Evolutionary conservation across 176 grass and related monocot genomes (phyloP).

Genomic region (Saccharum spontaneum): DNA sequence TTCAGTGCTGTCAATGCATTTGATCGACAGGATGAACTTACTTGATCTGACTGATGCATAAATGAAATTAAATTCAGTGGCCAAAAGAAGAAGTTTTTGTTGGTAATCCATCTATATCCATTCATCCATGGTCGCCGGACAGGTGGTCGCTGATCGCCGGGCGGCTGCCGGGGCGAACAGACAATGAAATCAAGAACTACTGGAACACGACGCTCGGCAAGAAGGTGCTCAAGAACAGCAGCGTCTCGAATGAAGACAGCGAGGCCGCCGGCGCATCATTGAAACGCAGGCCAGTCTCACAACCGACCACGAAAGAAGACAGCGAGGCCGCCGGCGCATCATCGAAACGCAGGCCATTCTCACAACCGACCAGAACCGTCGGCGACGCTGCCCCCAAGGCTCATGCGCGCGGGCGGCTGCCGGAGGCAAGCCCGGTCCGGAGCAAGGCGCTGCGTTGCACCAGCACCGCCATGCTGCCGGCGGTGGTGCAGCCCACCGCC

Average conservation of each 20-base stretch:
- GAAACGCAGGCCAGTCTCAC: too few relatives aligned
- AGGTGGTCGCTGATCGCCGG: slow-evolving; percentile 52
- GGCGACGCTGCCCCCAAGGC: too few relatives aligned
- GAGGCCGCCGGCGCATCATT: too few relatives aligned
- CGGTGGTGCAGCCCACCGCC: not conserved
- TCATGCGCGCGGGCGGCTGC: too few relatives aligned
- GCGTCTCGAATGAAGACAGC: not conserved
- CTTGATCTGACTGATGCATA: not conserved
- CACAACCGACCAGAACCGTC: too few relatives aligned
- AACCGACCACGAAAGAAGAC: too few relatives aligned
- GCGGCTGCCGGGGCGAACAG: slow-evolving; percentile 47
- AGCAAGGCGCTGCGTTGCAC: slow-evolving; percentile 24
- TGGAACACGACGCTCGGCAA: slow-evolving; percentile 51
- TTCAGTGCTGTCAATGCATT: not conserved
- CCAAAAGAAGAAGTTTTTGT: not conserved
- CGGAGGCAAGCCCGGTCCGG: slow-evolving; percentile 16
- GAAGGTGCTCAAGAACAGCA: not conserved
- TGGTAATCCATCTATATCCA: not conserved
- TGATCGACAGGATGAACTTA: not conserved
- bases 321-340: too few relatives aligned
- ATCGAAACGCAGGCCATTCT: too few relatives aligned
- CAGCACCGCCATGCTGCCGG: slow-evolving; percentile 7
- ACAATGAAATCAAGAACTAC: slow-evolving; percentile 67
- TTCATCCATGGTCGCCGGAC: not conserved
- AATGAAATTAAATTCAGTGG: not conserved